Evolutionary conservation across 2,329 filamentous ascomycete species (phyloP), one percentile per base, ranked within the genome.

Genomic region (Chalara sp.): DNA sequence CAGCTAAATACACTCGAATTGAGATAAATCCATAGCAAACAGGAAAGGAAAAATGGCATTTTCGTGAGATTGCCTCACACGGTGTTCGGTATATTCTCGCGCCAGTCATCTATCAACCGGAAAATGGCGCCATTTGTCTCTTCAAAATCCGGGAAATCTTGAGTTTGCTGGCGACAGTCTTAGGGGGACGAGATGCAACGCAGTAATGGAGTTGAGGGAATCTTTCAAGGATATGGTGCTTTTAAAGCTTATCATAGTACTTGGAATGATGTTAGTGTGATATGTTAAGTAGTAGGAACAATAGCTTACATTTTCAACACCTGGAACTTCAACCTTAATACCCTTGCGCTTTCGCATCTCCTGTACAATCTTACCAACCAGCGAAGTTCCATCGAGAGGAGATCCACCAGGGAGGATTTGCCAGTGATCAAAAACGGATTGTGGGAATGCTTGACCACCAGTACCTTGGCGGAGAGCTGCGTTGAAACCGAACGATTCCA

Each of bases 231-330:
- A 61, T 58, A 59, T 52, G 49, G 58, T 50, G 51, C 57, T 52
- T 62, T 81, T 96, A 96, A 79, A 96, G 85, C 87, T 96, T 96
- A 86, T 96, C 90, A 78, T 96, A 96, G 86, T 95, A 96, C 88
- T 95, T 65, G 61, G 32, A 47, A 45, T 58, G 58, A 80, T 69
- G 76, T 68, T 56, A 63, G 48, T n/a, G 35, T 29, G 28, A 7
- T 29, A 46, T 50, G 57, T 31, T 43, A 31, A 13, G 39, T 30
- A 32, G 37, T 31, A 39, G 3, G 33, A 21, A 31, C 3, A 5
- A 1, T 6, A 29, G 6, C 89, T 89, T 83, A 93, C 89, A 83
- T 96, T 95, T 71, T 89, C 89, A 78, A 90, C 85, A 72, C 86
- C 88, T 66, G 93, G 92, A 71, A 96, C 87, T 67, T 89, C 83